Evolutionary conservation across 345 rosid genomes (phyloP).

Genomic region (sweet orange (Citrus sinensis)): DVS_A1.0 CM039166.1:23400001-23400500

Average conservation of each 20-base stretch:
- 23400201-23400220: conserved; percentile 8
- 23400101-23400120: too few species aligned
- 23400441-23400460: not conserved
- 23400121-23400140: not conserved
- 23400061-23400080: too few species aligned
- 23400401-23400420: not conserved
- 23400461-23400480: not conserved
- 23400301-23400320: not conserved
- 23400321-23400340: not conserved
- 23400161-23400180: not conserved
- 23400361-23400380: not conserved
- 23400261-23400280: not conserved
- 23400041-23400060: too few species aligned
- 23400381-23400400: not conserved
- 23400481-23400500: not conserved
- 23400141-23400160: not conserved
- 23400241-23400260: conserved; percentile 7
- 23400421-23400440: not conserved
- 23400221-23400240: conserved; percentile 16
- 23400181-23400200: not conserved
- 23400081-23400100: too few species aligned
- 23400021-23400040: too few species aligned
- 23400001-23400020: too few species aligned
- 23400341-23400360: not conserved
- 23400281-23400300: not conserved